Conservation (phyloP, 2,329 filamentous ascomycete species). For the Thielaviopsis euricoi region DNA sequence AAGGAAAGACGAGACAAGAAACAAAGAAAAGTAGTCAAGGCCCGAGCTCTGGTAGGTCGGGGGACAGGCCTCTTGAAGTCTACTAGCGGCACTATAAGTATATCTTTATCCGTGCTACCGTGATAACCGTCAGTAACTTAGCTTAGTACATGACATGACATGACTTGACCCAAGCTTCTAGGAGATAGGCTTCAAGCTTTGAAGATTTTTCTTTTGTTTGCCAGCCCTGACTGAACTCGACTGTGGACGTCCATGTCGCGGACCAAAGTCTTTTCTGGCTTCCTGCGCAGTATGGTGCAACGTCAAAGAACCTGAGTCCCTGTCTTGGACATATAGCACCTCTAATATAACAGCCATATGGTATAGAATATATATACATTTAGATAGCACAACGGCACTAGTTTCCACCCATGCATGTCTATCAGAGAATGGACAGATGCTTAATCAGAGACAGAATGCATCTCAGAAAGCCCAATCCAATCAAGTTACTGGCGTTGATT, state of each 20-base stretch:
- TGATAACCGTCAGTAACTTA: no score
- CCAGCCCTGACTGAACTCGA: not conserved
- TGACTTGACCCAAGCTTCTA: not conserved
- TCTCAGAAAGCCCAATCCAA: not conserved
- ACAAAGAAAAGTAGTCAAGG: not conserved
- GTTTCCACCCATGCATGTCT: no score
- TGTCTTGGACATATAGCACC: not conserved
- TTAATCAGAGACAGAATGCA: no score
- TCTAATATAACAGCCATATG: no score
- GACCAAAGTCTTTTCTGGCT: not conserved
- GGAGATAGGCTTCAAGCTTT: not conserved
- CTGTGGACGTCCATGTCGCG: not conserved
- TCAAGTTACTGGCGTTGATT: not conserved
- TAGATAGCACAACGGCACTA: no score
- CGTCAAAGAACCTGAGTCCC: not conserved
- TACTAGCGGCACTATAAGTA: not conserved
- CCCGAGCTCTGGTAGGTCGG: not conserved
- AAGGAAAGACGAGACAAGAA: not conserved
- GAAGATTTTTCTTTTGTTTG: not conserved
- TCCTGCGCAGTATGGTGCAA: not conserved
- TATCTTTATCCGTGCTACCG: no score
- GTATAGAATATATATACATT: no score
- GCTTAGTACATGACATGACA: not conserved
- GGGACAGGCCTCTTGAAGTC: not conserved
- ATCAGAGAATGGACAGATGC: no score